Base-by-base conservation (phyloP, 1,284 basidiomycete species). In the Ceratobasidium papillatum region DNA sequence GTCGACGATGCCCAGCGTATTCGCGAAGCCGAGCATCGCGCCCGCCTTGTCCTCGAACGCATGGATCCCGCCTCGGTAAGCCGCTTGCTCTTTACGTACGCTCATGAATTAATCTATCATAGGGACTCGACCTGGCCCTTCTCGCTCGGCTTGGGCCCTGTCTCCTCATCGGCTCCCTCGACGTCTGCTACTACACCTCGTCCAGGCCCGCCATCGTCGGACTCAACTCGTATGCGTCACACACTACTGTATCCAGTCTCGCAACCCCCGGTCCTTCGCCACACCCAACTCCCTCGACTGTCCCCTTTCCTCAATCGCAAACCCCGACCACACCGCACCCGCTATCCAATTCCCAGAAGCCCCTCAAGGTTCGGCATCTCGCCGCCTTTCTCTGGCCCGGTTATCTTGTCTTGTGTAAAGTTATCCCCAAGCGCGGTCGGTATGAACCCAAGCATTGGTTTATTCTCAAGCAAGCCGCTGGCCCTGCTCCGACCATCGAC, bases 401-500 rank as follows among this genome's bases (percentile, higher is more conserved):
- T 17, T 97, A 95, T 80, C 83, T 98, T 61, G 86, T 97, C 51
- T 84, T 98, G 47, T 93, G 90, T 78, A 98, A 97, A 83, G 90
- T 95, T 65, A 85, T 87, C 77, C 12, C 62, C 52, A 38, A 94
- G 82, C 87, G 89, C 58, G 92, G 88, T 81, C 85, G 85, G 30
- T 98, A 97, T 80, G 94, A 96, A 79, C 90, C 94, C 11, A 88
- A 87, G 74, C 92, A 96, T 80, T 98, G 94, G 92, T 91, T 98
- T 78, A 88, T 90, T 49, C 83, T 97, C 52, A 85, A 85, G 65
- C 88, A 88, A 36, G 93, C 93, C 77, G 88, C 91, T 73, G 79
- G 95, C 56, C 51, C 51, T 43, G n/a, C 36, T 43, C 32, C 34
- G 36, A 43, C 36, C n/a, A 61, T 12, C 34, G 66, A 69, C 49